phyloP scores from a whole-genome alignment of 495 filamentous ascomycete species.

The Aspergillus ostianus region DNA sequence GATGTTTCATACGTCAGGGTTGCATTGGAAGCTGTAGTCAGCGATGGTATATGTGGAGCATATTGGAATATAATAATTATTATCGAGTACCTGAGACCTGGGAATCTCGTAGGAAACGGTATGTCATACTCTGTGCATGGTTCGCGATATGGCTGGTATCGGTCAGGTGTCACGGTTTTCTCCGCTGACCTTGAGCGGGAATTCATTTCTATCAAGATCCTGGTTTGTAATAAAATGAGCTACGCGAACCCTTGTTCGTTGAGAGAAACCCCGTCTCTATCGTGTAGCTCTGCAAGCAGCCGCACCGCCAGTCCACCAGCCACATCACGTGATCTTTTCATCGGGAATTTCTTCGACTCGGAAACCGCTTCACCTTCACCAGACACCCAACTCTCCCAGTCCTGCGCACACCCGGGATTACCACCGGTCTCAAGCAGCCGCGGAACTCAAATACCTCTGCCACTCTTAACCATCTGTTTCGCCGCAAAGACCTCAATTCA shows the following conservation, averaged over 20 bases:
- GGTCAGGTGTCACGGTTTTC: too few species aligned
- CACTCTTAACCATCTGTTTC: not conserved
- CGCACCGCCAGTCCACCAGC: not conserved
- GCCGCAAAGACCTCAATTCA: not conserved
- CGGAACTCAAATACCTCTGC: not conserved
- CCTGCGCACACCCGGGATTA: not conserved
- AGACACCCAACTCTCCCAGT: conserved; percentile 1
- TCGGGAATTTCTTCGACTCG: conserved; percentile 28
- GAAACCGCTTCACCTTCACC: conserved; percentile 13
- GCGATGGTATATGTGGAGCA: conserved; percentile 14
- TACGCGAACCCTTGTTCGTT: too few species aligned
- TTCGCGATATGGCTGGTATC: not conserved
- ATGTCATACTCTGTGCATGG: not conserved
- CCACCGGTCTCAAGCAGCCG: not conserved
- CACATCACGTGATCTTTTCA: conserved; percentile 29
- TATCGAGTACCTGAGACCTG: not conserved
- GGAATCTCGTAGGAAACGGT: not conserved
- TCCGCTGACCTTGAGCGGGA: too few species aligned
- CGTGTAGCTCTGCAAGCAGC: too few species aligned
- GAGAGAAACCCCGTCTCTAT: too few species aligned
- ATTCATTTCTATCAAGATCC: too few species aligned
- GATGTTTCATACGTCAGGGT: conserved; percentile 7
- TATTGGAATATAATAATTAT: conserved; percentile 19
- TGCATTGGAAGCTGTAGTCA: conserved; percentile 11
- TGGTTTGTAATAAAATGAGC: too few species aligned